Base-by-base conservation (phyloP, 495 filamentous ascomycete species). In the Hypoxylon subgilvum region DNA sequence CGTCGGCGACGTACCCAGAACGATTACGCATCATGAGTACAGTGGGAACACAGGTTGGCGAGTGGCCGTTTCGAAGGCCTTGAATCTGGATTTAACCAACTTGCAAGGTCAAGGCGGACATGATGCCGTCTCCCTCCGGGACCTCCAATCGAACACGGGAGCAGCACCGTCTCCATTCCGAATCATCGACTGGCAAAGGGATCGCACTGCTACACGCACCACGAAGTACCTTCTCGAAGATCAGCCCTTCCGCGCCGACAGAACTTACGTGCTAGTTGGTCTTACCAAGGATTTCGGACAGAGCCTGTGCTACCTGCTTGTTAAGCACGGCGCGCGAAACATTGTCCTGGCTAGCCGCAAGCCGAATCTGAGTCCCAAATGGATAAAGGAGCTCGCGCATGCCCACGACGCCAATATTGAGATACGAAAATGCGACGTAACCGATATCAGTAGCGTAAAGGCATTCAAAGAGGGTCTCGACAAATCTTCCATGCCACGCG, bases 301-400 rank as follows among this genome's bases (percentile, higher is more conserved):
- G 46, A 86, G 84, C 10, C 61, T 87, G 1, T 85, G 82, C 58
- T 67, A 75, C 2, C 82, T 84, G 61, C 82, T 88, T 70, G 72
- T 76, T 1, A 21, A 68, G 1, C 72, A 82, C 18, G 85, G 85
- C 0, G 84, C 85, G 0, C 60, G 74, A 1, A 69, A 80, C 54
- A 72, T 88, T 32, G 76, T 79, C 9, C 48, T 88, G 3, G 79
- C 80, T 1, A 87, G 84, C 56, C 79, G 85, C 2, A 79, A 71
- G 13, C 83, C 84, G 1, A 74, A 74, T 16, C 63, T 77, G n/a
- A 65, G 78, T 19, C 63, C 74, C 1, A 58, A 61, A 5, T 86
- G 84, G 82, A 57, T 79, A 34, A 46, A 56, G 2, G 67, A 73
- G 22, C 67, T 84, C 44, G 42, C 30, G n/a, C 6, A 58, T 2